Percentiles rank a stretch among this genome's conserved stretches.
Evolutionary conservation across 257 asterid species (phyloP).

Genomic region (Linaria vulgaris): DNA sequence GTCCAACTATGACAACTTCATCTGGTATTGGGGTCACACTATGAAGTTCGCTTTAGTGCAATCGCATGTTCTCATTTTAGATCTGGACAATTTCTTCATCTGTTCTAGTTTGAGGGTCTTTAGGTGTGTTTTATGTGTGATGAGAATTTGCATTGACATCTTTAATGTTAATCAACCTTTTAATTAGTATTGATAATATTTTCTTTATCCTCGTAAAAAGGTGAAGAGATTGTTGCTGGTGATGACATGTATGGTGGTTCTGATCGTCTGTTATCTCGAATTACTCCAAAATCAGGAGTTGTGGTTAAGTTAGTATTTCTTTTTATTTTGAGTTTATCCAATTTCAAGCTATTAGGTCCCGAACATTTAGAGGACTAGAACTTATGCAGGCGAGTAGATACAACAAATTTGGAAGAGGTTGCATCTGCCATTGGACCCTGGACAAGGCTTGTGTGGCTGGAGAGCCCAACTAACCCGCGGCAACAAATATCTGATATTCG

Average conservation of each 20-base stretch:
- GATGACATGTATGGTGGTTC: slow-evolving; percentile 98
- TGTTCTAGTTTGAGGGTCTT: background rate
- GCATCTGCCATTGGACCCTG: slow-evolving; percentile 59
- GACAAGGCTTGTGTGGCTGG: slow-evolving; percentile 97
- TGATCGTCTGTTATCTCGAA: slow-evolving; percentile 81
- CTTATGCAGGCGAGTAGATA: slow-evolving; percentile 75
- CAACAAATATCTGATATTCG: slow-evolving; percentile 86
- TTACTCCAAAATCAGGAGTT: slow-evolving; percentile 75
- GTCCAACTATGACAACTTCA: slow-evolving; percentile 9
- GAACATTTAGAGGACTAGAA: slow-evolving; percentile 16
- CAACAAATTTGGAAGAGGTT: slow-evolving; percentile 71
- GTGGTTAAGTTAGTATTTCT: slow-evolving; percentile 65
- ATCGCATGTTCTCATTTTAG: background rate
- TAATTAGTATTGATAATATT: background rate
- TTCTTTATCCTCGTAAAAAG: slow-evolving; percentile 36
- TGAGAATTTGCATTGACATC: background rate
- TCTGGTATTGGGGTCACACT: background rate
- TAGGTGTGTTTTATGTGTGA: background rate
- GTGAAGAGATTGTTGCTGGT: slow-evolving; percentile 90
- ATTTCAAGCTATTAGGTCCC: slow-evolving; percentile 1
- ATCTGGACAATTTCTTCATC: background rate
- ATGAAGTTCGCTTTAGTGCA: slow-evolving; percentile 19
- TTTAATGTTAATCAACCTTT: too few species aligned
- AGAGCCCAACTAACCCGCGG: slow-evolving; percentile 97
- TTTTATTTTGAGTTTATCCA: slow-evolving; percentile 6